Percentiles rank a stretch among this genome's conserved stretches.
phyloP scores from a whole-genome alignment of 2,329 filamentous ascomycete species.

The Malbranchea cinnamomea region DNA sequence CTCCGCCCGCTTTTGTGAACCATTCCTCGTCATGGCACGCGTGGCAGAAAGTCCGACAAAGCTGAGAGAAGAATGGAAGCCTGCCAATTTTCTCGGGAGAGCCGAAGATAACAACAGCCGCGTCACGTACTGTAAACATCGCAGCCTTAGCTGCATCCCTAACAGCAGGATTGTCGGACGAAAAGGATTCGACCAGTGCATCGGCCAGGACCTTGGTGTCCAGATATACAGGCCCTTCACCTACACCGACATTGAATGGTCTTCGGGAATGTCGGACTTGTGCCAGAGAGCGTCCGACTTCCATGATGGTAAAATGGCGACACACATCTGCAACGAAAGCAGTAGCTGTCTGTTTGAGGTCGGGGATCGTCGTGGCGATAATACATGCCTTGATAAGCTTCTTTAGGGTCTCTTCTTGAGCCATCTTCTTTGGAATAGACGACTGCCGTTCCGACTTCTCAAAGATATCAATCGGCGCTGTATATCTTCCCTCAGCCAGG shows the following conservation, averaged over 20 bases:
- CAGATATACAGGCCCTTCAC: slow-evolving; percentile 74
- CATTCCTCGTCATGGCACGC: slow-evolving; percentile 96
- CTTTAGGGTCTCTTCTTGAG: slow-evolving; percentile 68
- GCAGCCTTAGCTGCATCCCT: slow-evolving; percentile 69
- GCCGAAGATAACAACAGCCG: slow-evolving; percentile 66
- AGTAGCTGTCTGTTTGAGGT: slow-evolving; percentile 62
- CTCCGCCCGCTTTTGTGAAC: slow-evolving; percentile 93
- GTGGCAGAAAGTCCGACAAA: slow-evolving; percentile 77
- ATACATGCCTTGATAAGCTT: slow-evolving; percentile 81
- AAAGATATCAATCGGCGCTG: slow-evolving; percentile 53
- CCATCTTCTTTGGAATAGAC: slow-evolving; percentile 74
- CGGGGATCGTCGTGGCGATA: slow-evolving; percentile 66
- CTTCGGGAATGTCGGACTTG: slow-evolving; percentile 61
- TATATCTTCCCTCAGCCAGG: slow-evolving; percentile 55
- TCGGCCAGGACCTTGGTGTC: slow-evolving; percentile 80
- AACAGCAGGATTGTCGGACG: slow-evolving; percentile 67
- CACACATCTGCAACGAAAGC: slow-evolving; percentile 67
- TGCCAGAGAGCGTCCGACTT: slow-evolving; percentile 72
- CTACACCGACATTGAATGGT: slow-evolving; percentile 69
- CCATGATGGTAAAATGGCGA: slow-evolving; percentile 78
- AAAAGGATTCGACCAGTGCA: slow-evolving; percentile 75
- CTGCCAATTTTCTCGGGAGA: slow-evolving; percentile 54
- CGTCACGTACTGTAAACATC: slow-evolving; percentile 62
- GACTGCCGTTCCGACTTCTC: slow-evolving; percentile 63
- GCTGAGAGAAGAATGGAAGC: slow-evolving; percentile 69